phyloP scores from a whole-genome alignment of 2,329 filamentous ascomycete genomes.

The Sphaerulina musiva region DNA sequence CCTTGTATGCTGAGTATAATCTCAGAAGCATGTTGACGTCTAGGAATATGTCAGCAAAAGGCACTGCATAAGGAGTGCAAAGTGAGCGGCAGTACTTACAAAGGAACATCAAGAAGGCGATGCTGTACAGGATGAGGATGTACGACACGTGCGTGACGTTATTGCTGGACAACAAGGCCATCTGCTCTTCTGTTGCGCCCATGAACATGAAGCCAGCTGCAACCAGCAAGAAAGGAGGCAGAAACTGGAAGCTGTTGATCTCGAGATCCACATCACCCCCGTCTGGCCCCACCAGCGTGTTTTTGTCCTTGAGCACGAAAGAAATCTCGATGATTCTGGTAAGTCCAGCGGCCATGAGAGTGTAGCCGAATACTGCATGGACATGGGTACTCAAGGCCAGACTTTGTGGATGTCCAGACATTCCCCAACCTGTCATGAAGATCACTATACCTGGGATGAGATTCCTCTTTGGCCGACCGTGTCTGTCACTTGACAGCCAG shows the following conservation, averaged over 20 bases:
- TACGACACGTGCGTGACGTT: conserved; percentile 86
- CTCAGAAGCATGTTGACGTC: conserved; percentile 78
- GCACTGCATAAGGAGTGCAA: neutral
- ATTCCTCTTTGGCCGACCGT: conserved; percentile 83
- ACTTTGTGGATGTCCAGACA: conserved; percentile 84
- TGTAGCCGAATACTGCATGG: conserved; percentile 87
- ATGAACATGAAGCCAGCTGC: conserved; percentile 95
- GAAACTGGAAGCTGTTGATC: conserved; percentile 47
- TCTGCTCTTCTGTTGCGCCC: conserved; percentile 95
- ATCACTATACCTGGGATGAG: conserved; percentile 89
- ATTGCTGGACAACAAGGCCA: conserved; percentile 66
- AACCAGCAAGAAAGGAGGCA: conserved; percentile 58
- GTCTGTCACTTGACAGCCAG: conserved; percentile 79
- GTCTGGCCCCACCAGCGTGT: conserved; percentile 31
- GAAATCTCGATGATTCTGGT: conserved; percentile 84
- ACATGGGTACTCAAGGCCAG: conserved; percentile 79
- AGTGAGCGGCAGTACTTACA: conserved; percentile 46
- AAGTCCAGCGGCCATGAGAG: conserved; percentile 81
- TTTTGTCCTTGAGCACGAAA: conserved; percentile 73
- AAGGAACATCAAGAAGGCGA: conserved; percentile 85
- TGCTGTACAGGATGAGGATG: conserved; percentile 81
- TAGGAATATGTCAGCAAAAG: conserved; percentile 25
- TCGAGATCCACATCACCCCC: conserved; percentile 32
- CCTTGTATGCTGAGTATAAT: conserved; percentile 66
- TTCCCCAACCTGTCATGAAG: conserved; percentile 86